Percentiles rank a stretch among this genome's conserved stretches.
Evolutionary conservation across 805 yeast species (phyloP).

Genomic region (Teunomyces pallodes): DNA sequence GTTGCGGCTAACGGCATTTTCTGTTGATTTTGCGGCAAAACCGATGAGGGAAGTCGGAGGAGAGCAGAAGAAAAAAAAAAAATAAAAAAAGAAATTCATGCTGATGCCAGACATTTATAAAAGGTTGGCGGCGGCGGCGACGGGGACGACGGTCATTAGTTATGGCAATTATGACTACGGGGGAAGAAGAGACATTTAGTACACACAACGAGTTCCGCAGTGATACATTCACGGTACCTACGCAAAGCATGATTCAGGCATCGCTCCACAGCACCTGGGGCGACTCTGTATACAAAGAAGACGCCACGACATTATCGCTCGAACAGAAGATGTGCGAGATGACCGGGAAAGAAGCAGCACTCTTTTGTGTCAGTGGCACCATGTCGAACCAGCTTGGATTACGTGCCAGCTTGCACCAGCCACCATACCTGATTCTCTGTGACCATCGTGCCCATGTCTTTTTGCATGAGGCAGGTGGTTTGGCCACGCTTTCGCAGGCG

Average conservation of each 20-base stretch:
- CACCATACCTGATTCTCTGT: slow-evolving; percentile 83
- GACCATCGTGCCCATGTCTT: slow-evolving; percentile 85
- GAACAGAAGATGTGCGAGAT: slow-evolving; percentile 63
- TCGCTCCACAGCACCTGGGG: slow-evolving; percentile 56
- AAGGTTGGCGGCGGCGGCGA: not conserved
- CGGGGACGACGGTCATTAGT: not conserved
- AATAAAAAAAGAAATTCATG: not conserved
- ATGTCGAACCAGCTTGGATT: slow-evolving; percentile 85
- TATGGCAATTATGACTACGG: slow-evolving; percentile 9
- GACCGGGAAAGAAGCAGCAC: slow-evolving; percentile 77
- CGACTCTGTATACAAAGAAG: slow-evolving; percentile 89
- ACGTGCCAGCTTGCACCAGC: slow-evolving; percentile 71
- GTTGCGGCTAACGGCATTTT: not conserved
- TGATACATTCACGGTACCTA: slow-evolving; percentile 91
- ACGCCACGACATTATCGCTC: slow-evolving; percentile 60
- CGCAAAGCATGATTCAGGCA: slow-evolving; percentile 51
- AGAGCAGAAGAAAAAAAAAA: not conserved
- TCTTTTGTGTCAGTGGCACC: slow-evolving; percentile 87
- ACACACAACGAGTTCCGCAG: slow-evolving; percentile 47
- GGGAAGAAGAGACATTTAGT: slow-evolving; percentile 15
- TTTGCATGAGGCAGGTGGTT: slow-evolving; percentile 85
- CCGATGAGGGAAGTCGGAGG: not conserved
- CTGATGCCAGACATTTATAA: not conserved
- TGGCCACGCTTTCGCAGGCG: slow-evolving; percentile 86
- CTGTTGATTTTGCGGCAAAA: not conserved